Evolutionary conservation across 73 alveolate species (phyloP).

Genomic region (Effrenium voratum): DNA sequence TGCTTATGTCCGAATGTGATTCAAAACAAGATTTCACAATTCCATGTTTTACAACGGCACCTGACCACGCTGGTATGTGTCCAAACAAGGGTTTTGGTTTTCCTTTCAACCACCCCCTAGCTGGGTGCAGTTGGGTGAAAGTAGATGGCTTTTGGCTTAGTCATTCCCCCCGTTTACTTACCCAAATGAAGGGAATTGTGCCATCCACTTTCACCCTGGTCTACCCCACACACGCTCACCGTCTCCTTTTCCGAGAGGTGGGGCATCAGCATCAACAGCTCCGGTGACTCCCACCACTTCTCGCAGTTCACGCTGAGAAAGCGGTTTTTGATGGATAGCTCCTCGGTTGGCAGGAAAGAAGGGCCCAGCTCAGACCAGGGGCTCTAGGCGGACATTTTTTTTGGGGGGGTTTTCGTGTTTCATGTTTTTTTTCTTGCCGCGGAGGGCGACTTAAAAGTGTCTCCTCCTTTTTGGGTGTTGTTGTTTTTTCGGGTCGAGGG

Average conservation of each 20-base stretch:
- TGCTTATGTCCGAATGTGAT: no score
- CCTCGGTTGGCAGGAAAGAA: background rate
- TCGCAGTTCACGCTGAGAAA: background rate
- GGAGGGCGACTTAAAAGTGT: background rate
- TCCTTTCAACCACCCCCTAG: no score
- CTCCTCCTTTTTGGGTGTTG: background rate
- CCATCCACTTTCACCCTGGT: background rate
- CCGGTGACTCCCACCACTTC: constrained; percentile 85
- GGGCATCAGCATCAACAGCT: constrained; percentile 77
- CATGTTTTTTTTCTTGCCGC: background rate
- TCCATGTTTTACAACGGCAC: no score
- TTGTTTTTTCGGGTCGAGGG: background rate
- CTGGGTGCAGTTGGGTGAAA: no score
- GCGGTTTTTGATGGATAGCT: constrained; percentile 57
- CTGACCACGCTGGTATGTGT: no score
- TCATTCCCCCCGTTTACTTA: no score
- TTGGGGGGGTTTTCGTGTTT: background rate
- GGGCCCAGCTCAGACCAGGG: background rate
- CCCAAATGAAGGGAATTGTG: background rate
- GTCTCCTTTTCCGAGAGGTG: constrained; percentile 31
- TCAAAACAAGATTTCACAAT: no score
- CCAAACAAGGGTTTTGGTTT: no score
- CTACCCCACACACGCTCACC: no score
- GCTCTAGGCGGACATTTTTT: background rate
- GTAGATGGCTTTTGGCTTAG: no score